These are phyloP conservation scores for Picocystis sp. DNA, from an alignment of 163 green algal genomes.

Conservation along the genomic window DNA sequence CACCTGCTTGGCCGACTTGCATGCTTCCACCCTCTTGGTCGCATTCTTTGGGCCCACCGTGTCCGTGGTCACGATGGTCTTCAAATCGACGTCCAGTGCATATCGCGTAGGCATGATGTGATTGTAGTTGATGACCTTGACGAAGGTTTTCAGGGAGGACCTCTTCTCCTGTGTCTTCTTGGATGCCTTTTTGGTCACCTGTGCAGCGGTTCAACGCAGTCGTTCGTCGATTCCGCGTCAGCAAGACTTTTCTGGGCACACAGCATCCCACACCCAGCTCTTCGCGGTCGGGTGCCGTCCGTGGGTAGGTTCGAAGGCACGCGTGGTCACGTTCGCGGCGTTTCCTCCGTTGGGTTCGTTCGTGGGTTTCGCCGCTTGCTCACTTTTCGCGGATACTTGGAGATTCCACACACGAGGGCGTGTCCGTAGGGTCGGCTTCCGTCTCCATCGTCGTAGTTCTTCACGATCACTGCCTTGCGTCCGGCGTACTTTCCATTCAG, in stretches of 20 bases:
- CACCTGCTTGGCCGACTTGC: constrained; percentile 75
- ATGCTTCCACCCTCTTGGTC: constrained; percentile 65
- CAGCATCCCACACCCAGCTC: background rate
- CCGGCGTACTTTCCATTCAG: constrained; percentile 86
- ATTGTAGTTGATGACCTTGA: constrained; percentile 99
- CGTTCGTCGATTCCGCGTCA: background rate
- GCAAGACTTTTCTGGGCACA: background rate
- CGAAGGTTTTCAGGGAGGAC: constrained; percentile 66
- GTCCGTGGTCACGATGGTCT: constrained; percentile 68
- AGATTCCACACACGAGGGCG: constrained; percentile 75
- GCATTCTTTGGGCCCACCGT: constrained; percentile 50
- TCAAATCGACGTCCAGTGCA: constrained; percentile 93
- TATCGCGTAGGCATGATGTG: constrained; percentile 99
- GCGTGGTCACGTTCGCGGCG: too few species aligned
- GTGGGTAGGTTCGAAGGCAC: too few species aligned
- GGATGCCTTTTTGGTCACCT: constrained; percentile 12
- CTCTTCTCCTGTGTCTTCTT: constrained; percentile 15
- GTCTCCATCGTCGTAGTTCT: constrained; percentile 90
- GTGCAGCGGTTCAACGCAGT: background rate
- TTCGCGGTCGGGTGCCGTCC: too few species aligned
- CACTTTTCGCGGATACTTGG: constrained; percentile 92
- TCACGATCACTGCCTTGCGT: constrained; percentile 99
- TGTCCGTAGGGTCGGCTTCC: constrained; percentile 75
- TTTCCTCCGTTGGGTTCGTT: too few species aligned
- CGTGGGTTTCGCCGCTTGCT: background rate